A percentile compares a stretch with the other conserved stretches of the same genome.
Conservation (phyloP, 345 rosid genomes). For the Eucalyptus sideroxylon region DNA sequence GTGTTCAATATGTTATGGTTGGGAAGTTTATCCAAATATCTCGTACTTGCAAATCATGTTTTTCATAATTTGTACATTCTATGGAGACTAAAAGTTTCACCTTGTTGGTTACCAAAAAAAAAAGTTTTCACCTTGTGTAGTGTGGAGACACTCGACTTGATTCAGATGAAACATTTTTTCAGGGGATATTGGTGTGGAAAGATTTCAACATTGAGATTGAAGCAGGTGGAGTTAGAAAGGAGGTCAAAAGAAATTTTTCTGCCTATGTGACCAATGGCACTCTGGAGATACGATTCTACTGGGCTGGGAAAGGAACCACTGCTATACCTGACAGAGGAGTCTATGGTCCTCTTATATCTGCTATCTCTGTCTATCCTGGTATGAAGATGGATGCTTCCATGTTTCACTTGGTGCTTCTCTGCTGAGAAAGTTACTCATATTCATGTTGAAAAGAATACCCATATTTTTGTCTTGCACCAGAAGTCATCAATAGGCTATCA, state of each 20-base stretch:
- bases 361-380: neutral
- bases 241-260: neutral
- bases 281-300: constrained; percentile 6
- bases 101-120: too few relatives aligned
- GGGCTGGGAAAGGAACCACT: constrained; percentile 11
- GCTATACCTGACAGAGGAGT: neutral
- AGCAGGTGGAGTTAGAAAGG: constrained; percentile 3
- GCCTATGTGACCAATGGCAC: neutral
- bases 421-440: neutral
- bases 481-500: neutral
- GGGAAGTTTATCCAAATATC: too few relatives aligned
- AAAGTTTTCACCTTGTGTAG: neutral
- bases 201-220: constrained; percentile 1
- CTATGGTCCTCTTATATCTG: constrained; percentile 15
- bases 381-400: neutral
- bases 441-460: neutral
- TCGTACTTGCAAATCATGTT: too few relatives aligned
- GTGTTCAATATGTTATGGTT: too few relatives aligned
- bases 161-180: neutral
- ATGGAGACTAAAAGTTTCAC: neutral
- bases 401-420: neutral
- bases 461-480: neutral
- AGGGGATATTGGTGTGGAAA: neutral
- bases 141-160: neutral
- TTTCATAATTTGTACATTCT: too few relatives aligned